phyloP scores from a whole-genome alignment of 129 eudicot genomes.

The Flaveria trinervia region DNA sequence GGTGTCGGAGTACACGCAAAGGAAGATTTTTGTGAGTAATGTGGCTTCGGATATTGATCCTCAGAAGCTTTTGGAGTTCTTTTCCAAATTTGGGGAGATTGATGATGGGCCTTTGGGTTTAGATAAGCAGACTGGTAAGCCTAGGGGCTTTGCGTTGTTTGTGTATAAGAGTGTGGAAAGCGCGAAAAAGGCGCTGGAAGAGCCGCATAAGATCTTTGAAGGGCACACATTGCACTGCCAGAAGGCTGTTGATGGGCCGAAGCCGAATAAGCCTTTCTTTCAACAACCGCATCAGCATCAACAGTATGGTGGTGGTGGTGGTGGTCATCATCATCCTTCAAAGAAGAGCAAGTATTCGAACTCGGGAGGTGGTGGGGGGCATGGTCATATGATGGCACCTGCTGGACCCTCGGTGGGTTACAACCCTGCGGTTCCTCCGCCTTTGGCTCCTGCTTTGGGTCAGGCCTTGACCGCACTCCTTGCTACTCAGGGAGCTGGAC shows the following conservation, averaged over 20 bases:
- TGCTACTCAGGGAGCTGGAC: conserved; percentile 82
- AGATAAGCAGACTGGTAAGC: conserved; percentile 87
- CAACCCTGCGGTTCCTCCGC: conserved; percentile 57
- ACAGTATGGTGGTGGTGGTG: conserved; percentile 43
- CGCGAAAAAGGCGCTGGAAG: conserved; percentile 81
- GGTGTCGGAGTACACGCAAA: conserved; percentile 71
- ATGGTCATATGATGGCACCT: conserved; percentile 88
- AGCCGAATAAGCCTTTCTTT: conserved; percentile 47
- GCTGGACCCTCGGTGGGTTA: conserved; percentile 56
- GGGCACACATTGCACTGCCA: conserved; percentile 84
- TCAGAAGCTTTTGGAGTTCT: conserved; percentile 57
- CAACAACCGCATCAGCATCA: conserved; percentile 44
- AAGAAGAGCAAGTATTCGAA: conserved; percentile 67
- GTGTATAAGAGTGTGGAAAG: conserved; percentile 81
- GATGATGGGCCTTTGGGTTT: conserved; percentile 97
- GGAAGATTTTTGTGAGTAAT: conserved; percentile 91
- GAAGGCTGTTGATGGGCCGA: conserved; percentile 90
- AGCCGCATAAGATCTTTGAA: conserved; percentile 86
- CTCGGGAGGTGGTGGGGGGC: conserved; percentile 42
- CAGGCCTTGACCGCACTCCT: conserved; percentile 91
- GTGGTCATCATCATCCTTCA: conserved; percentile 45
- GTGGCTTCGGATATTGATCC: conserved; percentile 84
- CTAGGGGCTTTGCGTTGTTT: conserved; percentile 85
- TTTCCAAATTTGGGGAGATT: conserved; percentile 73
- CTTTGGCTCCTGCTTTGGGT: conserved; percentile 75